A percentile compares a stretch with the other conserved stretches of the same genome.
These are phyloP conservation scores for Platismatia glauca DNA, from an alignment of 495 filamentous ascomycete species.

Conservation along the genomic window DNA sequence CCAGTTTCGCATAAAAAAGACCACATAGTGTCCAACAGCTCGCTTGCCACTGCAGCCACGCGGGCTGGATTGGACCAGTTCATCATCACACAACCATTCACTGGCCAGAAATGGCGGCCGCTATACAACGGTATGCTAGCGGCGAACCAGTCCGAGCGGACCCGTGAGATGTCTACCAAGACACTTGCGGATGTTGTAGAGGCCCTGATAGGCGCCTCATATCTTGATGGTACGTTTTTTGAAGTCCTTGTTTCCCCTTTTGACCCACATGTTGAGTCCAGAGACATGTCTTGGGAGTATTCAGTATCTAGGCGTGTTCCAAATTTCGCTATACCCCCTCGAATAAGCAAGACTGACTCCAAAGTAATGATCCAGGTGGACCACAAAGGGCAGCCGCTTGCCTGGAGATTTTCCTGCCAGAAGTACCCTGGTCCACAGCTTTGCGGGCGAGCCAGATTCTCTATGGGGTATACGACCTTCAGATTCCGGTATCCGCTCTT, in stretches of 20 bases:
- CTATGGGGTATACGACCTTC: slow-evolving; percentile 28
- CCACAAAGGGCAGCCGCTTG: slow-evolving; percentile 53
- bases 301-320: not conserved
- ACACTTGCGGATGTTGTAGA: slow-evolving; percentile 86
- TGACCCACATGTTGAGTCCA: not conserved
- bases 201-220: slow-evolving; percentile 71
- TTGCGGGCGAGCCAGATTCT: slow-evolving; percentile 27
- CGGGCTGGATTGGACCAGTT: slow-evolving; percentile 58
- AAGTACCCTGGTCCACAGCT: slow-evolving; percentile 47
- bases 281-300: not conserved
- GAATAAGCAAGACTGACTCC: not conserved
- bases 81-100: slow-evolving; percentile 63
- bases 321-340: not conserved
- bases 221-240: slow-evolving; percentile 36
- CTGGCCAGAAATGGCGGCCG: slow-evolving; percentile 61
- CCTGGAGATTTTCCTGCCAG: slow-evolving; percentile 56
- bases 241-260: not conserved
- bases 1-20: slow-evolving; percentile 55
- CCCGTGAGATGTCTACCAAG: slow-evolving; percentile 58
- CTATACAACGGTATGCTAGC: slow-evolving; percentile 46
- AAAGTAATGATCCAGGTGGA: slow-evolving; percentile 39
- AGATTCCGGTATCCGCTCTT: slow-evolving; percentile 12
- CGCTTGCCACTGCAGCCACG: slow-evolving; percentile 55
- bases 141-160: slow-evolving; percentile 11
- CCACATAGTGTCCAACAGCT: slow-evolving; percentile 61